Percentiles rank a stretch among this genome's conserved stretches.
Evolutionary conservation across 108 stramenopile genomes (phyloP).

Genomic region (Aurantiochytrium sp.): DNA sequence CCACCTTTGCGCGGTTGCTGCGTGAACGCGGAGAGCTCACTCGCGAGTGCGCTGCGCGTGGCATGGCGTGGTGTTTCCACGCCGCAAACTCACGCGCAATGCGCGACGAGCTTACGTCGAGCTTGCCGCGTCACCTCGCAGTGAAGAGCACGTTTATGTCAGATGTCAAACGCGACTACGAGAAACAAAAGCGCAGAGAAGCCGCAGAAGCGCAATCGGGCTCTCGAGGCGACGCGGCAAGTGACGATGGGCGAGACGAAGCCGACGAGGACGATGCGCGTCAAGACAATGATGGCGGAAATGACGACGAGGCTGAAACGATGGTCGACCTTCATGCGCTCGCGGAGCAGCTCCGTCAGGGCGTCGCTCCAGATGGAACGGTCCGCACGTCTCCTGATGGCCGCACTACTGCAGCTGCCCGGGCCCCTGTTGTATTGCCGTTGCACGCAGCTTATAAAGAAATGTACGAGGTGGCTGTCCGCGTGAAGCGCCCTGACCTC

Average conservation of each 20-base stretch:
- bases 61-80: constrained; percentile 1
- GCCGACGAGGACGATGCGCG: neutral
- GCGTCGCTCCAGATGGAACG: neutral
- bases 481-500: neutral
- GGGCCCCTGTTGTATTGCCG: neutral
- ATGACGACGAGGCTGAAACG: neutral
- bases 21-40: neutral
- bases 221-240: neutral
- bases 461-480: neutral
- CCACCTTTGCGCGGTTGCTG: neutral
- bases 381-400: neutral
- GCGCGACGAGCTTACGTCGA: neutral
- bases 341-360: neutral
- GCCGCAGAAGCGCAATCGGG: neutral
- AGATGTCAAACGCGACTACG: constrained; percentile 4
- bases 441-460: neutral
- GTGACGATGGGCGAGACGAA: neutral
- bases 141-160: neutral
- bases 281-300: neutral
- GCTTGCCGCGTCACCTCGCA: neutral
- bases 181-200: neutral
- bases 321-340: neutral
- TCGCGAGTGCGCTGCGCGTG: constrained; percentile 3
- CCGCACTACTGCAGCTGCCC: no score
- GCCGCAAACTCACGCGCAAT: neutral